phyloP scores from a whole-genome alignment of 1,284 basidiomycete species.

The Ceratobasidium sp. region DNA sequence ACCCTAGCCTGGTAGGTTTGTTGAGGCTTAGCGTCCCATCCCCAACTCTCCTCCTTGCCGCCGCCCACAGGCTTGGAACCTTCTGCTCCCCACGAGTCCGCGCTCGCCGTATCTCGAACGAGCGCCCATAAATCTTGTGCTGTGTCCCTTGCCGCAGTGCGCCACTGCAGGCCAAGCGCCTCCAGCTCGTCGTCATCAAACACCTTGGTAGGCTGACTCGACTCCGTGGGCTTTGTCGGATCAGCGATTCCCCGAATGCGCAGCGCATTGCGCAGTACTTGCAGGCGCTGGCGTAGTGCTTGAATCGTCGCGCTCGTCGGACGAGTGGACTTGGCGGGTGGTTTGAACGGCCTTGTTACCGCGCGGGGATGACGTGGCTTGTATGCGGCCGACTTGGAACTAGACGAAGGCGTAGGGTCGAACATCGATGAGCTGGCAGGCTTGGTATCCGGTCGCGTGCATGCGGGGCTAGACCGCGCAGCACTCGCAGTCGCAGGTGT shows the following conservation, averaged over 20 bases:
- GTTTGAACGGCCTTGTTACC: slow-evolving; percentile 23
- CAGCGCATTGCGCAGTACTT: slow-evolving; percentile 37
- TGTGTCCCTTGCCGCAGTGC: slow-evolving; percentile 43
- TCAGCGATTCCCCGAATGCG: slow-evolving; percentile 22
- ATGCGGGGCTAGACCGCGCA: slow-evolving; percentile 6
- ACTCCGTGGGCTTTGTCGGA: slow-evolving; percentile 15
- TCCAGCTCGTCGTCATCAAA: slow-evolving; percentile 39
- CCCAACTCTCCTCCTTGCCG: slow-evolving; percentile 13
- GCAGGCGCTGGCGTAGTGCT: slow-evolving; percentile 42
- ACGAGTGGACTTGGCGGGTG: slow-evolving; percentile 30
- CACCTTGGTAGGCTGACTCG: slow-evolving; percentile 8
- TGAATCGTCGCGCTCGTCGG: slow-evolving; percentile 34
- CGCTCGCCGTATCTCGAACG: background rate
- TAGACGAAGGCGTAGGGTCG: slow-evolving; percentile 1
- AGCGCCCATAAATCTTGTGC: slow-evolving; percentile 45
- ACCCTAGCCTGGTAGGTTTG: background rate
- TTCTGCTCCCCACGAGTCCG: slow-evolving; percentile 15
- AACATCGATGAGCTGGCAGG: background rate
- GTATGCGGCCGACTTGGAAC: slow-evolving; percentile 6
- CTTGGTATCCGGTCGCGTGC: background rate
- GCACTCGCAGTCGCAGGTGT: slow-evolving; percentile 31
- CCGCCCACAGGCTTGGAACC: background rate
- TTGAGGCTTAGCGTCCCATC: slow-evolving; percentile 19
- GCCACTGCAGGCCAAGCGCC: slow-evolving; percentile 41
- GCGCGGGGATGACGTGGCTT: slow-evolving; percentile 3